Percentiles rank a stretch among this genome's conserved stretches.
Conservation (phyloP, 2,329 filamentous ascomycete genomes). For the Aspergillus sergii region DNA sequence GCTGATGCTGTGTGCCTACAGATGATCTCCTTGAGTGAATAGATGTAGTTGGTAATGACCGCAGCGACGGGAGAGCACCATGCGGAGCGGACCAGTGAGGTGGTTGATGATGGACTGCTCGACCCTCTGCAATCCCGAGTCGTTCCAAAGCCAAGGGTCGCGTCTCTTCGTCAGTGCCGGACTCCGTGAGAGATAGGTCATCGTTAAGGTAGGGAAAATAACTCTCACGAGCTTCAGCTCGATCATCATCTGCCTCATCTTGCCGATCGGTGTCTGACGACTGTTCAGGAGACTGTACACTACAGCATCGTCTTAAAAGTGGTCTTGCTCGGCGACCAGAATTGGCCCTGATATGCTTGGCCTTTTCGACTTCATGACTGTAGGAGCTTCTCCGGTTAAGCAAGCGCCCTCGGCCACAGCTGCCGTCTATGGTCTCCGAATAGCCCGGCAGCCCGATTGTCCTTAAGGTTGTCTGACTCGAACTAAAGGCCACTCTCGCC, state of each 20-base stretch:
- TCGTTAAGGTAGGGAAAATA: constrained; percentile 4
- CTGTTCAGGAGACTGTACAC: constrained; percentile 21
- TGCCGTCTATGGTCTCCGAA: constrained; percentile 27
- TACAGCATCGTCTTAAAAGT: constrained; percentile 22
- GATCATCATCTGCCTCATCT: background rate
- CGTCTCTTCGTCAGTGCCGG: constrained; percentile 15
- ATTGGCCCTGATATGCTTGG: constrained; percentile 8
- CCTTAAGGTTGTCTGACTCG: constrained; percentile 26
- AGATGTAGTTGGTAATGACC: constrained; percentile 3
- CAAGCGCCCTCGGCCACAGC: constrained; percentile 22
- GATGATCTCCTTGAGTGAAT: constrained; percentile 10
- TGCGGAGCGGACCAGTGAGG: constrained; percentile 4
- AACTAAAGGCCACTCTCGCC: constrained; percentile 39
- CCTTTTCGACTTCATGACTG: constrained; percentile 32
- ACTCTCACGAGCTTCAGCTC: background rate
- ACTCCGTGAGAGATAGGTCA: constrained; percentile 5
- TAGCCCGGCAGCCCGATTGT: constrained; percentile 19
- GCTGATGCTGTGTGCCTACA: background rate
- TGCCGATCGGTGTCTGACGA: constrained; percentile 1
- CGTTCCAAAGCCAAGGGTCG: constrained; percentile 5
- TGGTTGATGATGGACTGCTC: constrained; percentile 10
- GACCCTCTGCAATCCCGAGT: constrained; percentile 4
- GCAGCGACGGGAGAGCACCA: constrained; percentile 5
- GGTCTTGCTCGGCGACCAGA: constrained; percentile 12
- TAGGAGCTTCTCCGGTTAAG: constrained; percentile 34